Evolutionary conservation across 305 asterid genomes (phyloP), one percentile per base, ranked within the genome.

Genomic region (Solanum hybrid): DNA sequence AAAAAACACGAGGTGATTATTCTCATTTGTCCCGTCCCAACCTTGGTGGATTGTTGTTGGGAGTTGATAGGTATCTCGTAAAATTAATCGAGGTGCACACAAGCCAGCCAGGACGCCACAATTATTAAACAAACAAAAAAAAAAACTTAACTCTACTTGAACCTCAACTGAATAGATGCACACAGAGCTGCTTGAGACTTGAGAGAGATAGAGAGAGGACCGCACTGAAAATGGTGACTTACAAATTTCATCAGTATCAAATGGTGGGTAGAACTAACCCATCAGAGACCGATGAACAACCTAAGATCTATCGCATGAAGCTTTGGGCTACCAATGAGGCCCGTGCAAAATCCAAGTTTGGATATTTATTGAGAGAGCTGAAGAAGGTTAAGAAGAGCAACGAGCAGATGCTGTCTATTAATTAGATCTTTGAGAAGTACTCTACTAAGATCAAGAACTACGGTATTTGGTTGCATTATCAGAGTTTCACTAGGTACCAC

Each of bases 401-500:
- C n/a, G n/a, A n/a, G n/a, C n/a, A n/a, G n/a, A n/a, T n/a, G n/a
- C n/a, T n/a, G n/a, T n/a, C n/a, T n/a, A n/a, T n/a, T n/a, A n/a
- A n/a, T n/a, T 86, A 96, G 98, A 96, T 95, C 73, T 96, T 93
- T 85, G 98, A 96, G 94, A 96, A 96, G 94, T 94, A 94, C 90
- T 97, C 97, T 0, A 96, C 98, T 42, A 95, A 95, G 0, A 94
- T 96, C 90, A 96, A 96, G 95, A 96, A 95, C 89, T 96, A 90
- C 2, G 98, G 98, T 10, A 93, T 95, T 88, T 96, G 98, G 98
- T 86, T 96, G 90, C 93, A 97, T 89, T 96, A 95, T 92, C 98
- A 96, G 88, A 96, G 98, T 79, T 92, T 97, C 87, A 95, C 98
- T 2, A 97, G 96, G 13, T 96, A 96, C 64, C 98, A 96, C 91